These are phyloP conservation scores for Cryptosporidium sp. DNA, from an alignment of 169 alveolate species.

Conservation along the genomic window DNA sequence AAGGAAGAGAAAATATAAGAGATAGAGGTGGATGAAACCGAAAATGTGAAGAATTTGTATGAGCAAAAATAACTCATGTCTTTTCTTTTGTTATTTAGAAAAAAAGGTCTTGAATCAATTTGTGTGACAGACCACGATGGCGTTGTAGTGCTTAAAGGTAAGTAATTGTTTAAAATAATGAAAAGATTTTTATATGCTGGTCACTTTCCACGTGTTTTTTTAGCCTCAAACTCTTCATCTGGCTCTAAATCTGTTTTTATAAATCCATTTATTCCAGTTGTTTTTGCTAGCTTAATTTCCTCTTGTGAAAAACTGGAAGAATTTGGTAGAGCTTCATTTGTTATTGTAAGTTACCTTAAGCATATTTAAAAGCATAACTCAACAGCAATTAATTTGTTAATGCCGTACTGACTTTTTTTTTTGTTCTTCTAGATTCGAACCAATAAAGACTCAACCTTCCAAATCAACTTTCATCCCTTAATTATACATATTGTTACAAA, in stretches of 20 bases:
- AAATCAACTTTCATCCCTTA: conserved; percentile 41
- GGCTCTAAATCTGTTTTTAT: neutral
- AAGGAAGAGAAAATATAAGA: neutral
- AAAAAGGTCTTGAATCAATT: conserved; percentile 33
- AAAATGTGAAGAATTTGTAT: neutral
- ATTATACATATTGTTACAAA: conserved; percentile 28
- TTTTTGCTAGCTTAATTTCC: conserved; percentile 25
- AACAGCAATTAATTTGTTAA: too few species aligned
- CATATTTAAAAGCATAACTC: neutral
- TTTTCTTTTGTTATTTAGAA: neutral
- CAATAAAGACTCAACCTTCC: conserved; percentile 20
- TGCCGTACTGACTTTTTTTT: too few species aligned
- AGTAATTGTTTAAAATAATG: neutral
- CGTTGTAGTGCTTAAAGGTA: conserved; percentile 50
- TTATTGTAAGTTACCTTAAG: conserved; percentile 27
- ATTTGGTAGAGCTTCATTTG: conserved; percentile 37
- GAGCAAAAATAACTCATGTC: neutral
- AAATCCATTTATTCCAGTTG: conserved; percentile 5
- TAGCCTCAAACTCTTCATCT: neutral
- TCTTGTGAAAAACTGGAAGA: conserved; percentile 52
- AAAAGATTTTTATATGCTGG: neutral
- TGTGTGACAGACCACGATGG: conserved; percentile 53
- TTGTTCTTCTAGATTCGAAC: conserved; percentile 18
- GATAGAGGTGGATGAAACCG: neutral
- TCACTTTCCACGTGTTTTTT: neutral